A percentile compares a stretch with the other conserved stretches of the same genome.
These are phyloP conservation scores for Artemisia argyi DNA, from an alignment of 129 eudicot species.

Conservation along the genomic window DNA sequence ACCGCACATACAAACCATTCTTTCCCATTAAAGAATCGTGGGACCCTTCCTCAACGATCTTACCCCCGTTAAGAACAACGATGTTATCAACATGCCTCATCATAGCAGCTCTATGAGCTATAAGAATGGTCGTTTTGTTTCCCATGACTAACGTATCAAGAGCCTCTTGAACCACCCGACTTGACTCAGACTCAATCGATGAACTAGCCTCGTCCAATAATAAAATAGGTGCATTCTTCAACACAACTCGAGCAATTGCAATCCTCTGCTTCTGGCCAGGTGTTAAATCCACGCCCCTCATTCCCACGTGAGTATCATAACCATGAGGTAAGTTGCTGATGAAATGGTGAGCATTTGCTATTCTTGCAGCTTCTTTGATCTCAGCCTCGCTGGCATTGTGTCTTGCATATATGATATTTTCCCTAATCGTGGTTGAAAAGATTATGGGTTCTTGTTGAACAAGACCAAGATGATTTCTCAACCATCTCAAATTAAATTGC, in stretches of 20 bases:
- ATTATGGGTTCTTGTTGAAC: constrained; percentile 97
- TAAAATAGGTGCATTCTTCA: constrained; percentile 90
- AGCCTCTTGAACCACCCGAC: constrained; percentile 97
- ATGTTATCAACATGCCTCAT: constrained; percentile 97
- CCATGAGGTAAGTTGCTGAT: constrained; percentile 95
- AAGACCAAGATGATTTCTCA: constrained; percentile 88
- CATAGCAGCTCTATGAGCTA: constrained; percentile 97
- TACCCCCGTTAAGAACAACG: constrained; percentile 90
- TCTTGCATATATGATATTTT: constrained; percentile 91
- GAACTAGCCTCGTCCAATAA: constrained; percentile 96
- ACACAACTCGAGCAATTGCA: constrained; percentile 91
- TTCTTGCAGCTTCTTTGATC: constrained; percentile 94
- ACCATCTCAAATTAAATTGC: constrained; percentile 83
- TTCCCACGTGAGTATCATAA: constrained; percentile 95
- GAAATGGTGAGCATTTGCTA: constrained; percentile 96
- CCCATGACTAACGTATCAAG: constrained; percentile 98
- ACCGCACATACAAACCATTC: constrained; percentile 81
- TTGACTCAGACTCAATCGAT: constrained; percentile 88
- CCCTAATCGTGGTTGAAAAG: constrained; percentile 87
- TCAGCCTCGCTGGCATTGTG: constrained; percentile 97
- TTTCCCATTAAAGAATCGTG: constrained; percentile 78
- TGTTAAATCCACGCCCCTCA: constrained; percentile 95
- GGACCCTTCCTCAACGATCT: constrained; percentile 88
- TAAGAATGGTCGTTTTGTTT: constrained; percentile 84
- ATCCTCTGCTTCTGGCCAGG: constrained; percentile 98